Evolutionary conservation across 2,329 filamentous ascomycete species (phyloP), one percentile per base, ranked within the genome.

Genomic region (Fusarium sp.): DNA sequence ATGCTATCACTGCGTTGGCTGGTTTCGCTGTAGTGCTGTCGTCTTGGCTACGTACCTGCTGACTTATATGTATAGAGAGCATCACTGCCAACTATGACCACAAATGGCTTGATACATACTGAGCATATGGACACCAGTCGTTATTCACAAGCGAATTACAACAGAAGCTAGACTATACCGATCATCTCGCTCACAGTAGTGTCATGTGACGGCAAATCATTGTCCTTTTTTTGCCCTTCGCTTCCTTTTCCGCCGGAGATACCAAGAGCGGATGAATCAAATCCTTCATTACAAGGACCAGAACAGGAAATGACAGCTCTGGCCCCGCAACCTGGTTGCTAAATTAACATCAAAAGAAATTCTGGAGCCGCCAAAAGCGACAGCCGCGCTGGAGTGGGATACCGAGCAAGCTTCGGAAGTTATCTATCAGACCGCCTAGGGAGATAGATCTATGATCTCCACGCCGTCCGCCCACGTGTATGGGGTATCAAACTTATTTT

Each of bases 331-430:
- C 30, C 24, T 63, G 45, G 61, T 55, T 45, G 52, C 52, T 51
- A 66, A 38, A 49, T 66, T 40, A 63, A n/a, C 38, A 47, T 62
- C 20, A 27, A 61, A 52, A 49, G 38, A 27, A 47, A 54, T 49
- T 44, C 45, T 52, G 59, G 67, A 75, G 71, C 73, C 73, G 73
- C 73, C 66, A 58, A 72, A 74, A 56, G 73, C 73, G 71, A 74
- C 69, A 71, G 54, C 59, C 63, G 63, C 63, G 49, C 44, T 45
- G 49, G 50, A 30, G 68, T 29, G 53, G 53, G 32, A 57, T 71
- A 52, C 62, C 50, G 54, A 70, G 49, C 55, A 53, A 50, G 38
- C 55, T 58, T 71, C 59, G 55, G 64, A 69, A 56, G 40, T 40
- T 52, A 49, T 58, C 52, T n/a, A 70, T 63, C 52, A 62, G 59